Evolutionary conservation across 768 basidiomycete species (phyloP).

Genomic region (Leucosporidium yakuticum): DNA sequence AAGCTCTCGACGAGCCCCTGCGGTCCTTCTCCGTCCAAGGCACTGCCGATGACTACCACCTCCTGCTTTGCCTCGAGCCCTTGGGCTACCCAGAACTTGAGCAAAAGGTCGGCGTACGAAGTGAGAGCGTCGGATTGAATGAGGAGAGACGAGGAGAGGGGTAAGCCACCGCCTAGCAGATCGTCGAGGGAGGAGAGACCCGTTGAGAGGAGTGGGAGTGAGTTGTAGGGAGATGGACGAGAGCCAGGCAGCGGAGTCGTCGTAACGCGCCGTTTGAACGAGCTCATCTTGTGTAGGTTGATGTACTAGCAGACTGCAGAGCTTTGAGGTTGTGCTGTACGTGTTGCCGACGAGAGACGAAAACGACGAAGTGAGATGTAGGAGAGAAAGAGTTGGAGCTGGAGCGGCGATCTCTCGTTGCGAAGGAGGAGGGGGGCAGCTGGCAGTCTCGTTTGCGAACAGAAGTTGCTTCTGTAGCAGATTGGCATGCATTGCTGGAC

Average conservation of each 20-base stretch:
- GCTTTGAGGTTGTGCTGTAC: no score
- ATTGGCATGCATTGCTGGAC: no score
- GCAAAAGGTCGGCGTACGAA: slow-evolving; percentile 73
- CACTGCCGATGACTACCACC: slow-evolving; percentile 57
- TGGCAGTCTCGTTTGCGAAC: no score
- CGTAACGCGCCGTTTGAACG: slow-evolving; percentile 40
- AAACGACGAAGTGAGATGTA: no score
- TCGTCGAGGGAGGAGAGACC: slow-evolving; percentile 93
- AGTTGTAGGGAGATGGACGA: slow-evolving; percentile 41
- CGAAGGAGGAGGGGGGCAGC: no score
- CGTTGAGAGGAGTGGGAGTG: slow-evolving; percentile 54
- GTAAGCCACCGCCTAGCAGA: slow-evolving; percentile 83
- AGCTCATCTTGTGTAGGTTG: slow-evolving; percentile 40
- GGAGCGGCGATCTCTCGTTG: no score
- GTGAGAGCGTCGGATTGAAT: slow-evolving; percentile 82
- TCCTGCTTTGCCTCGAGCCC: slow-evolving; percentile 68
- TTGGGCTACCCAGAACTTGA: slow-evolving; percentile 84
- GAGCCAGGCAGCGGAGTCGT: slow-evolving; percentile 40
- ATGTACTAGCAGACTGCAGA: background rate
- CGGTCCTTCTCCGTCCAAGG: slow-evolving; percentile 47
- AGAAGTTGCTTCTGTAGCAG: no score
- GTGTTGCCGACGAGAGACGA: no score
- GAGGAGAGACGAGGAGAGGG: slow-evolving; percentile 67
- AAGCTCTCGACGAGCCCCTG: slow-evolving; percentile 59
- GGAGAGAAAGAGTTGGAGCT: no score